A percentile compares a stretch with the other conserved stretches of the same genome.
Evolutionary conservation across 768 basidiomycete genomes (phyloP).

Genomic region (Amanita inopinata): DNA sequence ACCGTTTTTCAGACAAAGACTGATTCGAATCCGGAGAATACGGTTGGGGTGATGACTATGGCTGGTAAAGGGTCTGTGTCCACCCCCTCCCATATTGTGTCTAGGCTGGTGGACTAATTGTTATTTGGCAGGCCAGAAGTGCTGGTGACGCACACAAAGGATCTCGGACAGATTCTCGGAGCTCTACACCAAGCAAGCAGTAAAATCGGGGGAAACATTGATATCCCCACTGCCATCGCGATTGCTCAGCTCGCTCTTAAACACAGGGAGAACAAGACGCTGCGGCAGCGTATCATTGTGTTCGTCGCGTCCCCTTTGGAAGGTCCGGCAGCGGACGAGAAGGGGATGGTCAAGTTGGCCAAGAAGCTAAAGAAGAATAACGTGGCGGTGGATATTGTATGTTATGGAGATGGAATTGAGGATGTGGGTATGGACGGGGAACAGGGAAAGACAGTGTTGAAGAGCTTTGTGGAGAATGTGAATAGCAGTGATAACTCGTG

Average conservation of each 20-base stretch:
- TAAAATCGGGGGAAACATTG: slow-evolving; percentile 72
- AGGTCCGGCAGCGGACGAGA: slow-evolving; percentile 61
- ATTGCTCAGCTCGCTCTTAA: slow-evolving; percentile 95
- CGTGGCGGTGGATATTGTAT: slow-evolving; percentile 86
- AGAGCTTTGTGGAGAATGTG: slow-evolving; percentile 75
- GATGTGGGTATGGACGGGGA: slow-evolving; percentile 1
- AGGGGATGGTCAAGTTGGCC: slow-evolving; percentile 77
- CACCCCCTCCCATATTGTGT: neutral
- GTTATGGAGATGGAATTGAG: slow-evolving; percentile 85
- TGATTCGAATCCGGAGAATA: slow-evolving; percentile 94
- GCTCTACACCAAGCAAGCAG: slow-evolving; percentile 63
- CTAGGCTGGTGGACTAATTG: neutral
- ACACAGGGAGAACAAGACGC: slow-evolving; percentile 97
- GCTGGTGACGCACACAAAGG: slow-evolving; percentile 91
- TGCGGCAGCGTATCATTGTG: slow-evolving; percentile 90
- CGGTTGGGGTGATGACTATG: slow-evolving; percentile 97
- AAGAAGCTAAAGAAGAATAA: slow-evolving; percentile 99
- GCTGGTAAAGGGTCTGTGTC: slow-evolving; percentile 80
- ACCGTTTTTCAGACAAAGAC: slow-evolving; percentile 89
- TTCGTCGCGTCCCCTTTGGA: slow-evolving; percentile 88
- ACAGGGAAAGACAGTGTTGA: slow-evolving; percentile 49
- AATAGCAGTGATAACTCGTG: slow-evolving; percentile 82
- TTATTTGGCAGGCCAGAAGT: slow-evolving; percentile 72
- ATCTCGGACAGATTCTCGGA: slow-evolving; percentile 83
- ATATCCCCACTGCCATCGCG: slow-evolving; percentile 85